phyloP scores from a whole-genome alignment of 306 rosid genomes.

The Prunus mume region DNA sequence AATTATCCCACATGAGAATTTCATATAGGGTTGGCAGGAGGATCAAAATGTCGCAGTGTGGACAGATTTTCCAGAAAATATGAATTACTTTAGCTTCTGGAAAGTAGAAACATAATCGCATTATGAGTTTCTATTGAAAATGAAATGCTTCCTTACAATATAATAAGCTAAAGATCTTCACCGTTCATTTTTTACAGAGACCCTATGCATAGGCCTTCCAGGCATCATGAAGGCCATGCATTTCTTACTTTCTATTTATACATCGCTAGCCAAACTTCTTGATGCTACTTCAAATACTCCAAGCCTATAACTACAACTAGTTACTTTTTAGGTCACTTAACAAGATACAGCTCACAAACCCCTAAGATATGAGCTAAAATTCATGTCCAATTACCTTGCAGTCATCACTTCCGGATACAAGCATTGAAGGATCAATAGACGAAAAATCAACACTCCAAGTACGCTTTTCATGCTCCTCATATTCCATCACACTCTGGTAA shows the following conservation, averaged over 20 bases:
- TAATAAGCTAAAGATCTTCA: too few species aligned
- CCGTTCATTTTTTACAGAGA: too few species aligned
- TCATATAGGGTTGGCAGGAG: neutral
- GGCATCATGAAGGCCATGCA: too few species aligned
- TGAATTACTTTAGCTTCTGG: neutral
- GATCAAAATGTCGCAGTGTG: neutral
- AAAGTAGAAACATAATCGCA: neutral
- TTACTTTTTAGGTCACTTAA: too few species aligned
- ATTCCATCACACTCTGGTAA: constrained; percentile 82
- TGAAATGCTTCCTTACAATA: too few species aligned
- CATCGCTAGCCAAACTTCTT: too few species aligned
- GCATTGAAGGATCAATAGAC: constrained; percentile 84
- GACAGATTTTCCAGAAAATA: constrained; percentile 1
- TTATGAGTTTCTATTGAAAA: neutral
- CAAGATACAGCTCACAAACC: neutral
- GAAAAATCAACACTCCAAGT: constrained; percentile 98
- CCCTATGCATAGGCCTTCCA: too few species aligned
- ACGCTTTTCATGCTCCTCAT: constrained; percentile 95
- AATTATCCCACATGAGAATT: neutral
- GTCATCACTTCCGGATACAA: constrained; percentile 94
- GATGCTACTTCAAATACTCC: neutral
- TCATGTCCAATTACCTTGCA: constrained; percentile 63
- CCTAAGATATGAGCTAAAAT: neutral
- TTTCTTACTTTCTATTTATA: too few species aligned
- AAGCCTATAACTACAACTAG: too few species aligned